Evolutionary conservation across 208 protist species (phyloP).

Genomic region (Sergeia podlipaevii): DNA sequence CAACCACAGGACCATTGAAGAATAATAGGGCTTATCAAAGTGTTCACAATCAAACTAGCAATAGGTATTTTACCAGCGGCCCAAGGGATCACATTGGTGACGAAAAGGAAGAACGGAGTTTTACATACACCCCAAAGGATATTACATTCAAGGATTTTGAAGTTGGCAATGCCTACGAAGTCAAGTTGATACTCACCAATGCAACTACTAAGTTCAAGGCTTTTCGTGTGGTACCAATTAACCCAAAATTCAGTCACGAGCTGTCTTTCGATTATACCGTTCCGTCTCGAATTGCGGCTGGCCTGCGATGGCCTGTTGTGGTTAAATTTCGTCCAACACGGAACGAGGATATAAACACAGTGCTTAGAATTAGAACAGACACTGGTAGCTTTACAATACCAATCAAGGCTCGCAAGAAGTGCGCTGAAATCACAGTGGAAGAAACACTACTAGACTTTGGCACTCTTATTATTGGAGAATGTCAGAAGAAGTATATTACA

Average conservation of each 20-base stretch:
- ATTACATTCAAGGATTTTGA: constrained; percentile 82
- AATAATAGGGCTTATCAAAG: no score
- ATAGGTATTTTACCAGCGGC: no score
- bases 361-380: constrained; percentile 55
- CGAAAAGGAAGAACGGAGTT: no score
- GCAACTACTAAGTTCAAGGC: constrained; percentile 55
- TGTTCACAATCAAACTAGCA: no score
- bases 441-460: constrained; percentile 65
- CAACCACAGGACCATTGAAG: no score
- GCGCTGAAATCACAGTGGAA: constrained; percentile 31
- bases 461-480: constrained; percentile 69
- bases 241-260: constrained; percentile 48
- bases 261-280: constrained; percentile 50
- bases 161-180: constrained; percentile 54
- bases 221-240: constrained; percentile 77
- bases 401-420: constrained; percentile 44
- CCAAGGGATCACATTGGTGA: no score
- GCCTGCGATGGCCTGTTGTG: constrained; percentile 59
- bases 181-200: constrained; percentile 73
- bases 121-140: constrained; percentile 33
- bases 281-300: constrained; percentile 78
- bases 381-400: constrained; percentile 66
- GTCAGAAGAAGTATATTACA: constrained; percentile 30
- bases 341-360: constrained; percentile 55
- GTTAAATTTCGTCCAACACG: constrained; percentile 62